Base-by-base conservation (phyloP, 2,329 filamentous ascomycete genomes). In the Phaeosphaeriaceae sp. region DNA sequence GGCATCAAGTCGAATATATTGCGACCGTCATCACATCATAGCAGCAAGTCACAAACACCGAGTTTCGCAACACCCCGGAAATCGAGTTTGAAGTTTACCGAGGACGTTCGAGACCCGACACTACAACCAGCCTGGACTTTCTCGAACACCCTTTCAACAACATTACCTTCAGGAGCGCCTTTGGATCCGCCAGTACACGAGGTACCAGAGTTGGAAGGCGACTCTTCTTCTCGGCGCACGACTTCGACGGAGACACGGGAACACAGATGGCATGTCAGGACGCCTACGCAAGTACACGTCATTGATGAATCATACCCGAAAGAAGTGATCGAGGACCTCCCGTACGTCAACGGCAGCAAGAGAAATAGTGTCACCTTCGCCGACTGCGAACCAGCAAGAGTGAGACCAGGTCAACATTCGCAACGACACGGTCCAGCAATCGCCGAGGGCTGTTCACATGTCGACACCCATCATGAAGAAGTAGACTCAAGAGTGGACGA, bases 231-330 rank as follows among this genome's bases (percentile, higher is more conserved):
- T 17, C 67, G 68, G 50, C 61, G 66, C 19, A 74, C 71, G 19
- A 67, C 64, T 48, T 76, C 73, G 9, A 72, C 63, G 21, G 65
- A 59, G 19, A 71, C 73, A 77, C 74, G 70, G 59, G 73, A 74
- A 35, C 69, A 65, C 17, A 60, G 63, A 52, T 70, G 66, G 66
- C 68, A 69, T 40, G 59, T 66, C 28, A 69, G 60, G 42, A 63
- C 64, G n/a, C 63, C 66, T 3, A 59, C 63, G 3, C 66, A 60
- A 42, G 61, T 68, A 11, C 63, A 69, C 26, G 51, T 67, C 40
- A 60, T 67, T 17, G 68, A 73, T 11, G 47, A 49, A 49, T 11
- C 24, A 49, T 19, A 10, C 10, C 24, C 13, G 15, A 11, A 15
- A 17, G n/a, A 23, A 21, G 35, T 47, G 21, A 11, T 47, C 7